These are phyloP conservation scores for Stylonectria norvegica DNA, from an alignment of 2,329 filamentous ascomycete genomes.

Conservation along the genomic window DNA sequence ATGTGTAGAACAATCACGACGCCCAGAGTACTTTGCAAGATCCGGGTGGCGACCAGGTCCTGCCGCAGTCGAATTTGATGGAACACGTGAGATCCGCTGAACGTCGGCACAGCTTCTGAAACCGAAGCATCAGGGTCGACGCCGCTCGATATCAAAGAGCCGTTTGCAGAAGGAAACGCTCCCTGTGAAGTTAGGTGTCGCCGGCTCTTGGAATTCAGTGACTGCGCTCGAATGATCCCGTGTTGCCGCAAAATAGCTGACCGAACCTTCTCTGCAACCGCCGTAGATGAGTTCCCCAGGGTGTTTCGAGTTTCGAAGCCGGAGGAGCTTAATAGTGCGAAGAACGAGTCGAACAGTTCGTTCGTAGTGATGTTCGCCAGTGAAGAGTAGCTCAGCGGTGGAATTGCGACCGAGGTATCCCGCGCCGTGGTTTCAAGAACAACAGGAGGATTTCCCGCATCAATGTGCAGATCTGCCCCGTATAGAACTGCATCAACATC, in stretches of 20 bases:
- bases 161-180: conserved; percentile 17
- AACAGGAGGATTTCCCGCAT: conserved; percentile 26
- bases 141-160: conserved; percentile 21
- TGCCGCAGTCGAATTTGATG: conserved; percentile 24
- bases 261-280: conserved; percentile 19
- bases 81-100: conserved; percentile 15
- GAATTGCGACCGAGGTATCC: conserved; percentile 20
- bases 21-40: conserved; percentile 33
- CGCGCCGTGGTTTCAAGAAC: conserved; percentile 22
- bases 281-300: conserved; percentile 23
- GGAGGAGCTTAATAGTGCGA: conserved; percentile 29
- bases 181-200: conserved; percentile 17
- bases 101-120: conserved; percentile 23
- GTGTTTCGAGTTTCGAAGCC: conserved; percentile 32
- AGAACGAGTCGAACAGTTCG: conserved; percentile 35
- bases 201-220: conserved; percentile 29
- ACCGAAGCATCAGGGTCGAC: conserved; percentile 19
- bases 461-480: conserved; percentile 26
- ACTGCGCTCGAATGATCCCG: conserved; percentile 35
- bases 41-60: conserved; percentile 31
- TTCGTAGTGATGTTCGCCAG: conserved; percentile 26
- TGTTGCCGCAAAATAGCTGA: conserved; percentile 36
- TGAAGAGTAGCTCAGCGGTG: conserved; percentile 28
- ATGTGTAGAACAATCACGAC: conserved; percentile 26
- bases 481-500: conserved; percentile 22